Evolutionary conservation across 2,329 filamentous ascomycete species (phyloP).

Genomic region (Massarina eburnea): DNA sequence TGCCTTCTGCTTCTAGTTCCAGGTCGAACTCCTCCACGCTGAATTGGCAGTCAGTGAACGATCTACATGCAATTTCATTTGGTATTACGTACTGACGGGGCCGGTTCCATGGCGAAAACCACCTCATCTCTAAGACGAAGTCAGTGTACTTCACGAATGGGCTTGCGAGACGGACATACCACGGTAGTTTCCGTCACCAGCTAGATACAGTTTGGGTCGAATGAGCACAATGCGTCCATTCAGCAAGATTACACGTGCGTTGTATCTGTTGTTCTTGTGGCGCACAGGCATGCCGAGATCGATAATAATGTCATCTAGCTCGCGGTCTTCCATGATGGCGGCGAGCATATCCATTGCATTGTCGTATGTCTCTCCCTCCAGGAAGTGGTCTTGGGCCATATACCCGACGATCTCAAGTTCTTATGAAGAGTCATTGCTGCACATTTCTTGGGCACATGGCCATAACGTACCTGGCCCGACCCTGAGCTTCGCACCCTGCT

Average conservation of each 20-base stretch:
- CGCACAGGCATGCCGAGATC: constrained; percentile 27
- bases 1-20: too few relatives aligned
- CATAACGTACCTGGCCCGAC: too few relatives aligned
- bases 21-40: too few relatives aligned
- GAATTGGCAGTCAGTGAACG: too few relatives aligned
- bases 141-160: too few relatives aligned
- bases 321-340: constrained; percentile 61
- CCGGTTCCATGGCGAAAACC: too few relatives aligned
- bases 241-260: constrained; percentile 62
- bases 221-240: constrained; percentile 71
- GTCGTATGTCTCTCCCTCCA: constrained; percentile 40
- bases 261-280: constrained; percentile 6
- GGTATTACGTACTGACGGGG: too few relatives aligned
- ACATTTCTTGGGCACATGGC: too few relatives aligned
- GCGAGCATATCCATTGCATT: constrained; percentile 60
- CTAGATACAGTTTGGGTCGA: constrained; percentile 70
- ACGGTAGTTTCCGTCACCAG: constrained; percentile 65
- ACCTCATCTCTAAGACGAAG: constrained; percentile 35
- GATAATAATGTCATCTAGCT: constrained; percentile 61
- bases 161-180: too few relatives aligned
- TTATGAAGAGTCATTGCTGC: too few relatives aligned
- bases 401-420: constrained; percentile 44
- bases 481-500: constrained; percentile 58
- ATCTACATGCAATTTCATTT: too few relatives aligned
- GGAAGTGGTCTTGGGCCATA: constrained; percentile 61